Conservation (phyloP, 208 protist genomes). For the Herpetomonas tarakana region DNA sequence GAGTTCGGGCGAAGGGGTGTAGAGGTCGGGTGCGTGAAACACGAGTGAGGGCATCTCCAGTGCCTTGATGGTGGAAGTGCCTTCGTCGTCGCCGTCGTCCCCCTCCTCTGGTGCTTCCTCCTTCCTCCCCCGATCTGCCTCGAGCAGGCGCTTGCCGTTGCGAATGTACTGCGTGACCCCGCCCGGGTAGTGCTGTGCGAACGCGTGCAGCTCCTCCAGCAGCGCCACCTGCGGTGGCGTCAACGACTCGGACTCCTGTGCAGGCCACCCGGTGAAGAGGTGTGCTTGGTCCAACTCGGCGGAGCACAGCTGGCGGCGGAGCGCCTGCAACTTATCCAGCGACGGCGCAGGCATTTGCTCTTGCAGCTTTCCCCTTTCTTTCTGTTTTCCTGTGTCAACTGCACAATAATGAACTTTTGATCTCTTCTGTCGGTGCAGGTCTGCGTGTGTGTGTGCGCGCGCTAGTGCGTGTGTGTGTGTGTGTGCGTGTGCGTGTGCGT, state of each 20-base stretch:
- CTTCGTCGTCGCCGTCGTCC: conserved; percentile 7
- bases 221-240: conserved; percentile 34
- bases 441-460: no score
- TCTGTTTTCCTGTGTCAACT: conserved; percentile 4
- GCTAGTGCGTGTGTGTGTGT: no score
- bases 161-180: conserved; percentile 80
- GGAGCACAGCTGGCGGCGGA: conserved; percentile 46
- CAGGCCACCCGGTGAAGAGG: conserved; percentile 65
- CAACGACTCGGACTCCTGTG: conserved; percentile 27
- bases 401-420: no score
- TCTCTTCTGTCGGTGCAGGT: no score
- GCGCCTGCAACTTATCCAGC: conserved; percentile 35
- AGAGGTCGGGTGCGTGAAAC: conserved; percentile 56
- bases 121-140: conserved; percentile 6
- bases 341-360: conserved; percentile 27
- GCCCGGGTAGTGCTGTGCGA: conserved; percentile 55
- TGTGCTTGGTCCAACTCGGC: conserved; percentile 51
- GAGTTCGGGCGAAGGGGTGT: conserved; percentile 32
- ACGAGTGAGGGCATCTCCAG: conserved; percentile 61
- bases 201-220: conserved; percentile 55
- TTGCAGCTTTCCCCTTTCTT: conserved; percentile 1
- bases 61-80: conserved; percentile 19
- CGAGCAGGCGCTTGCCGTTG: conserved; percentile 72
- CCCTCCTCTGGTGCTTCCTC: neutral
- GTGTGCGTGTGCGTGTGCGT: no score